A percentile compares a stretch with the other conserved stretches of the same genome.
Conservation (phyloP, 2,329 filamentous ascomycete genomes). For the Aureobasidium vineae region DNA sequence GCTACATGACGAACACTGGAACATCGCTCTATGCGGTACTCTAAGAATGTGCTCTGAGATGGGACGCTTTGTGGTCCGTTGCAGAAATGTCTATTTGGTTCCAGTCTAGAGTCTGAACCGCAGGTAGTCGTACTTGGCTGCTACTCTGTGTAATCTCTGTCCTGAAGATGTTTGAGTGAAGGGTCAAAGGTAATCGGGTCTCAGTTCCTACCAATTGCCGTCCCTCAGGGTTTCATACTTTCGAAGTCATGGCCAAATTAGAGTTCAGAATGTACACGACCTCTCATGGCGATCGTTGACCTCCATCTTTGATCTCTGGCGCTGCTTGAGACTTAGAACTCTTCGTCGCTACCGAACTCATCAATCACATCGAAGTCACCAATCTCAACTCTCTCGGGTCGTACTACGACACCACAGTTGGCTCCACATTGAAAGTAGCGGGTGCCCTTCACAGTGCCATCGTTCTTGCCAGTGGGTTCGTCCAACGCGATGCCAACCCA, state of each 20-base stretch:
- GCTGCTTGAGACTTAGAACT: conserved; percentile 46
- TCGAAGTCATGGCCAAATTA: background rate
- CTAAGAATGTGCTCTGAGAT: background rate
- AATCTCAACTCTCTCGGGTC: conserved; percentile 72
- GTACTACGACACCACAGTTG: conserved; percentile 75
- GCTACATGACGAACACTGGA: background rate
- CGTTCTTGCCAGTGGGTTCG: conserved; percentile 79
- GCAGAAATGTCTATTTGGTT: background rate
- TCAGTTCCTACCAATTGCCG: background rate
- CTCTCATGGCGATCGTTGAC: background rate
- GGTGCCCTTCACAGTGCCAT: conserved; percentile 65
- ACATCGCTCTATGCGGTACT: background rate
- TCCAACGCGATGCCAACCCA: conserved; percentile 75
- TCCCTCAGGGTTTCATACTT: background rate
- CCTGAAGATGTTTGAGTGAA: background rate
- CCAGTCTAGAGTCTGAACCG: background rate
- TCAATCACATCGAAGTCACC: conserved; percentile 67
- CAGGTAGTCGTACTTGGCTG: background rate
- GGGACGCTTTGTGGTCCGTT: background rate
- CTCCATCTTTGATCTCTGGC: background rate
- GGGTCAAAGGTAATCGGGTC: background rate
- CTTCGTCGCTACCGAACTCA: conserved; percentile 74
- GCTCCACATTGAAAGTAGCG: conserved; percentile 68
- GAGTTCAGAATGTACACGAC: background rate
- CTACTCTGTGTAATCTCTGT: background rate